These are phyloP conservation scores for Cutaneotrichosporon cavernicola DNA, from an alignment of 1,284 basidiomycete genomes.

Conservation along the genomic window DNA sequence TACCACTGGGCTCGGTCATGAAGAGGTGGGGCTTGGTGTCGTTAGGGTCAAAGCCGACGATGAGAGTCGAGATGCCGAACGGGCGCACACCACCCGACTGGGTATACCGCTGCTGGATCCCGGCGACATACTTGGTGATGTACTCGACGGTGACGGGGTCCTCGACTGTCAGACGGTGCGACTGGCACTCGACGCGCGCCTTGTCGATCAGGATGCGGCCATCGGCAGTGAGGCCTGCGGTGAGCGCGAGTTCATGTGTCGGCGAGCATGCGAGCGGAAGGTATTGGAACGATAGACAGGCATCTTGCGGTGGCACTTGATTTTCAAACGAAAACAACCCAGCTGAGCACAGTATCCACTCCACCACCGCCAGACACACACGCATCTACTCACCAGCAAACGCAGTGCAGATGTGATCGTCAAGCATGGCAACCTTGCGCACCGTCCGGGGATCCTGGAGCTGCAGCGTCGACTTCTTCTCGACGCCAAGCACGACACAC, in stretches of 20 bases:
- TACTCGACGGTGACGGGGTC: conserved; percentile 98
- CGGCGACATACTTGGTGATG: conserved; percentile 95
- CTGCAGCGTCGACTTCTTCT: conserved; percentile 97
- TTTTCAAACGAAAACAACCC: not conserved
- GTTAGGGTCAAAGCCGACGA: conserved; percentile 95
- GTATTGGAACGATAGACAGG: too few relatives aligned
- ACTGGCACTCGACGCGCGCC: conserved; percentile 96
- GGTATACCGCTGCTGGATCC: conserved; percentile 98
- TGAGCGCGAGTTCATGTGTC: conserved; percentile 3
- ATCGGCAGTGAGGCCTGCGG: conserved; percentile 90
- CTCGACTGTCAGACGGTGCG: conserved; percentile 94
- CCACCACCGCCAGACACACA: not conserved
- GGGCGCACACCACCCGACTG: conserved; percentile 98
- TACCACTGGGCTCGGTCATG: conserved; percentile 96
- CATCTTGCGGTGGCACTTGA: too few relatives aligned
- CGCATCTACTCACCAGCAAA: conserved; percentile 76
- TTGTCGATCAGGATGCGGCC: conserved; percentile 98
- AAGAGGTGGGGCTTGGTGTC: conserved; percentile 86
- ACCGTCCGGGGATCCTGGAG: conserved; percentile 97
- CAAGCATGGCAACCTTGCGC: conserved; percentile 96
- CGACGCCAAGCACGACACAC: conserved; percentile 94
- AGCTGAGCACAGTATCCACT: not conserved
- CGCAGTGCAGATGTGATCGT: conserved; percentile 95
- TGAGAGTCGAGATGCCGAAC: conserved; percentile 95
- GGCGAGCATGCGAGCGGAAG: conserved; percentile 1